These are phyloP conservation scores for Blepharisma japonicum DNA, from an alignment of 73 alveolate species.

Conservation along the genomic window DNA sequence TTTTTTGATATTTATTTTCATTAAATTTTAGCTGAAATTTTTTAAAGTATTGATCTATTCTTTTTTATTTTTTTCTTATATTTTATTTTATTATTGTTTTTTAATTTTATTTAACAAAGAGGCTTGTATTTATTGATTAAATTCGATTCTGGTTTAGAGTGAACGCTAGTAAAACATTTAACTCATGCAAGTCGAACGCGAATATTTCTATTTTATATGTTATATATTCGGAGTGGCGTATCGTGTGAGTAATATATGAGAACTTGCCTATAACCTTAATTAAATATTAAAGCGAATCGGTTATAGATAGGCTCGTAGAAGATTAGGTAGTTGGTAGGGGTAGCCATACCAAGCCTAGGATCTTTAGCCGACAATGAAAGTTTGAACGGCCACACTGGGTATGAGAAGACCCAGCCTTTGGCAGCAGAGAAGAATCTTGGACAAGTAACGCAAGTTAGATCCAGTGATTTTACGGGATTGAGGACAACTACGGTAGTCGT, in stretches of 20 bases:
- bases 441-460: conserved; percentile 48
- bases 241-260: no score
- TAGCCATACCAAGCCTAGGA: conserved; percentile 46
- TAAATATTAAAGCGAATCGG: background rate
- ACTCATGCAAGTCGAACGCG: conserved; percentile 48
- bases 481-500: conserved; percentile 54
- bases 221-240: background rate
- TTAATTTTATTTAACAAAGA: no score
- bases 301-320: conserved; percentile 29
- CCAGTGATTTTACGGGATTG: conserved; percentile 55
- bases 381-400: conserved; percentile 47
- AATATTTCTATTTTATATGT: conserved; percentile 20
- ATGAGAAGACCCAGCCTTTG: conserved; percentile 44
- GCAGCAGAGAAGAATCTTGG: conserved; percentile 70
- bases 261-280: no score
- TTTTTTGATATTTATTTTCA: no score
- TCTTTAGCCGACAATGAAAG: conserved; percentile 44
- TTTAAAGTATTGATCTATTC: no score
- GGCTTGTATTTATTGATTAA: background rate
- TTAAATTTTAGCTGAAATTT: no score
- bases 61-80: no score
- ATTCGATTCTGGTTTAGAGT: conserved; percentile 46
- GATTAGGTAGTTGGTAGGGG: conserved; percentile 47
- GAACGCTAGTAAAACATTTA: conserved; percentile 44
- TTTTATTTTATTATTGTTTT: no score